Conservation (phyloP, 257 asterid genomes). For the Salvia miltiorrhiza region DNA sequence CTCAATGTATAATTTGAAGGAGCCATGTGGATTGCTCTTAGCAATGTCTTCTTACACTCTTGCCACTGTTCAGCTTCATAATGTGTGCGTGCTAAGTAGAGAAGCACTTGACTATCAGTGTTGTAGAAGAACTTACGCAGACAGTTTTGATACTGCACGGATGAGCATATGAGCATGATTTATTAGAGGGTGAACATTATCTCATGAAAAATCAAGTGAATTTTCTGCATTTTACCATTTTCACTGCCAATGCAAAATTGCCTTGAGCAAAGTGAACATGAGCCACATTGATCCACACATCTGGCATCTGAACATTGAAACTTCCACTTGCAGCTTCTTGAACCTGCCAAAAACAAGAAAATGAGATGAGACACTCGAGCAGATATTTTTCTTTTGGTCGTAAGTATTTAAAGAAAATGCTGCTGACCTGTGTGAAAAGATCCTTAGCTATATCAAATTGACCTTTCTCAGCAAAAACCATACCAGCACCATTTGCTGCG, state of each 20-base stretch:
- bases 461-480: slow-evolving; percentile 95
- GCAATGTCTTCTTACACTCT: slow-evolving; percentile 89
- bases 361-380: neutral
- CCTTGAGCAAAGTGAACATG: slow-evolving; percentile 99
- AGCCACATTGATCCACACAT: slow-evolving; percentile 98
- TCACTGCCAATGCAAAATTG: slow-evolving; percentile 86
- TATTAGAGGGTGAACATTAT: slow-evolving; percentile 22
- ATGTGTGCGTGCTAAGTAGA: slow-evolving; percentile 95
- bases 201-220: slow-evolving; percentile 27
- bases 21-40: slow-evolving; percentile 95
- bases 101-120: slow-evolving; percentile 94
- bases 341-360: slow-evolving; percentile 43
- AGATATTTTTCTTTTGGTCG: slow-evolving; percentile 2
- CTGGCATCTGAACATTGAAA: slow-evolving; percentile 86
- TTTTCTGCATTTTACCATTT: slow-evolving; percentile 65
- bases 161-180: neutral
- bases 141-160: slow-evolving; percentile 90
- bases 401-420: slow-evolving; percentile 15
- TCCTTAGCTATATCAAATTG: slow-evolving; percentile 95
- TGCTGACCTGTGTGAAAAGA: slow-evolving; percentile 83
- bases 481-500: slow-evolving; percentile 99
- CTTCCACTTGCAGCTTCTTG: slow-evolving; percentile 99
- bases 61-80: slow-evolving; percentile 99
- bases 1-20: slow-evolving; percentile 91
- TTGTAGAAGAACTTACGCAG: slow-evolving; percentile 81